A percentile compares a stretch with the other conserved stretches of the same genome.
Evolutionary conservation across 148 eudicot genomes (phyloP).

Genomic region (Limonium bicolor): DNA sequence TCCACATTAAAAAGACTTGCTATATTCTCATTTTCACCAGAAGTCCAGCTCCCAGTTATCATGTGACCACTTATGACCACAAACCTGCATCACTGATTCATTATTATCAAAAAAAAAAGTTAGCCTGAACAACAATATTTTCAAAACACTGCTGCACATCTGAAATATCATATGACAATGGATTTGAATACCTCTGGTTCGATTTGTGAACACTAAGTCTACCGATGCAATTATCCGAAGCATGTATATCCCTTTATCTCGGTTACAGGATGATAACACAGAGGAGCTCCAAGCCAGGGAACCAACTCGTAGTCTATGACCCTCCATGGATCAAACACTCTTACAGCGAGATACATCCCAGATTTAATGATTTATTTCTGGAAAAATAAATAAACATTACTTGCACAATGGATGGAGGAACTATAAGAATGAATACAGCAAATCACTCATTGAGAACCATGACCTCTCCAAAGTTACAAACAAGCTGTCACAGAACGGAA

Average conservation of each 20-base stretch:
- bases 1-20: conserved; percentile 23
- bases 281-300: conserved; percentile 86
- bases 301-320: conserved; percentile 80
- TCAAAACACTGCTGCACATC: background rate
- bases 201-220: conserved; percentile 74
- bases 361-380: conserved; percentile 23
- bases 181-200: conserved; percentile 74
- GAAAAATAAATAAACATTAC: background rate
- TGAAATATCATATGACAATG: background rate
- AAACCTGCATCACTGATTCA: conserved; percentile 39
- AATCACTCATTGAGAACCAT: background rate
- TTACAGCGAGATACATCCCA: conserved; percentile 87
- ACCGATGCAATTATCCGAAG: conserved; percentile 65
- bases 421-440: background rate
- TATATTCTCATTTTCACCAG: conserved; percentile 89
- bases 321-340: conserved; percentile 75
- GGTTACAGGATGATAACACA: conserved; percentile 69
- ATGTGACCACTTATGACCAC: conserved; percentile 89
- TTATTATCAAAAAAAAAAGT: background rate
- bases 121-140: background rate
- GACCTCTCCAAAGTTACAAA: background rate
- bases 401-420: background rate
- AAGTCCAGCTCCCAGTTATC: conserved; percentile 88
- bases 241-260: conserved; percentile 73
- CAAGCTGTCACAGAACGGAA: no score